Base-by-base conservation (phyloP, 495 filamentous ascomycete genomes). In the Daldinia caldariorum region DNA sequence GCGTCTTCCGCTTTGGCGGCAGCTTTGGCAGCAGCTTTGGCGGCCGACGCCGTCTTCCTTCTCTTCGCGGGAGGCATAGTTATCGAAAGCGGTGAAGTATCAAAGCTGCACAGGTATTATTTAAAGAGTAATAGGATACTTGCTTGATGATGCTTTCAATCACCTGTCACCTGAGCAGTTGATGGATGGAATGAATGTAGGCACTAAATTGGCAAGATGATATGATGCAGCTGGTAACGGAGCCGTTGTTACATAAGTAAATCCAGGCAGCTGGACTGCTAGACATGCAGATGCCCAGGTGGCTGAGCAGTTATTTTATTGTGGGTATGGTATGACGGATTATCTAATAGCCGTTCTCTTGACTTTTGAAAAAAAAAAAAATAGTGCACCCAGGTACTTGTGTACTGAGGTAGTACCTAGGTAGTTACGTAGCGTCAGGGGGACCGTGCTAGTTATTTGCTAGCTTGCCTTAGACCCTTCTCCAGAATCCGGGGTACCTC, bases 1-100 rank as follows among this genome's bases (percentile, higher is more conserved):
- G 61, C 60, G 13, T 64, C 50, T 39, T 72, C 31, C 4, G 38
- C 31, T 16, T 57, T 32, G 7, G 62, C 38, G 16, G 64, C 41
- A 7, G 56, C 65, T 16, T 76, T 32, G 7, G 62, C 38, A 20
- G 64, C 41, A 7, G 56, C 65, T 16, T 76, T 67, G 0, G 76
- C 73, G 7, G 75, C 76, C 1, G 58, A 63, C 3, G 70, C 64
- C 8, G 81, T 83, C 69, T 82, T 86, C 70, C 82, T 80, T 70
- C 81, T 86, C 74, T 85, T 85, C 26, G 83, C 76, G 39, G 82
- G 82, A 41, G 83, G 82, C 82, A 76, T 82, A 63, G 29, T 73
- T 63, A 37, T 35, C 35, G 0, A 20, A 16, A 29, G 20, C 22
- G 0, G 2, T 18, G 22, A 5, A 45, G 10, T 26, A 3, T 16